Percentiles rank a stretch among this genome's conserved stretches.
phyloP scores from a whole-genome alignment of 805 yeast genomes.

The Pichia nanzhaoensis region DNA sequence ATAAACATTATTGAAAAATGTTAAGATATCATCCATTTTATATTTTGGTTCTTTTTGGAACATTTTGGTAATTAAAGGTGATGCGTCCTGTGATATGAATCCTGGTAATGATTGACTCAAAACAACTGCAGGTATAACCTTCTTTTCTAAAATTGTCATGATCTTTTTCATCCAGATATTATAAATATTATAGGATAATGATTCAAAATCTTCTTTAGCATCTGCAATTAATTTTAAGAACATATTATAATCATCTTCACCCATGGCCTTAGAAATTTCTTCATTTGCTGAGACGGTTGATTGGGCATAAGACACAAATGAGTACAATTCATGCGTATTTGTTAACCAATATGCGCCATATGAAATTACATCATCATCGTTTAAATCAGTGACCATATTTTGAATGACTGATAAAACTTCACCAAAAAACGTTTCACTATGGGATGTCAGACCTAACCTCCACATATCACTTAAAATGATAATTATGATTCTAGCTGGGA shows the following conservation, averaged over 20 bases:
- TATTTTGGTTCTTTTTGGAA: constrained; percentile 65
- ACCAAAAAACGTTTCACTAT: constrained; percentile 85
- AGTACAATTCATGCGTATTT: constrained; percentile 89
- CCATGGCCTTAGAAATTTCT: constrained; percentile 73
- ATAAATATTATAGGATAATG: constrained; percentile 86
- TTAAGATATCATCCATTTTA: constrained; percentile 91
- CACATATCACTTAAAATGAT: constrained; percentile 95
- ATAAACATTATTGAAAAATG: constrained; percentile 82
- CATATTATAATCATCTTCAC: constrained; percentile 83
- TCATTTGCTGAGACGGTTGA: constrained; percentile 84
- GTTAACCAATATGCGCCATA: constrained; percentile 98
- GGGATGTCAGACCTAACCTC: constrained; percentile 90
- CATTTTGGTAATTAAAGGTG: constrained; percentile 76
- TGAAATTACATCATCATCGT: constrained; percentile 80
- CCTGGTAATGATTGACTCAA: constrained; percentile 95
- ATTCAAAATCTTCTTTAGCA: constrained; percentile 90
- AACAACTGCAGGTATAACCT: constrained; percentile 92
- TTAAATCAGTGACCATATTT: constrained; percentile 66
- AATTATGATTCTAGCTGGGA: constrained; percentile 93
- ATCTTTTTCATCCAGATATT: constrained; percentile 96
- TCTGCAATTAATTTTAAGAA: constrained; percentile 84
- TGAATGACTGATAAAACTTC: constrained; percentile 85
- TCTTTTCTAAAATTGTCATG: constrained; percentile 84
- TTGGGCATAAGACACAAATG: constrained; percentile 92
- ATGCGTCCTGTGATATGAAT: constrained; percentile 77